Evolutionary conservation across 129 eudicot genomes (phyloP).

Genomic region (Tagetes patula): DNA sequence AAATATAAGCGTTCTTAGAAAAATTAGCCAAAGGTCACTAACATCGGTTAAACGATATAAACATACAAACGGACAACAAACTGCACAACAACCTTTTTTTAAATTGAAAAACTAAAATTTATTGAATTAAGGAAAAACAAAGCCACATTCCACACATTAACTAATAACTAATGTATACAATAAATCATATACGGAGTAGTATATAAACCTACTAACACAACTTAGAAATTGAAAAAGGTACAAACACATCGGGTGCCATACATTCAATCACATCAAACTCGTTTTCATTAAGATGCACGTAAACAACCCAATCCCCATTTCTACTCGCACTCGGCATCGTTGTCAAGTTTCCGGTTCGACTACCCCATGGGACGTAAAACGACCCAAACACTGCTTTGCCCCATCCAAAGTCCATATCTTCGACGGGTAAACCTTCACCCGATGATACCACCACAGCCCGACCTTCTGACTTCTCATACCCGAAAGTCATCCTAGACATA

Average conservation of each 20-base stretch:
- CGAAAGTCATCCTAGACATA: not conserved
- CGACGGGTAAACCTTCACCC: conserved; percentile 26
- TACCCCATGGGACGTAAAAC: not conserved
- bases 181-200: no score
- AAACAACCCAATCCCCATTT: conserved; percentile 69
- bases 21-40: no score
- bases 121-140: no score
- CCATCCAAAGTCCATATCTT: not conserved
- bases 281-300: conserved; percentile 40
- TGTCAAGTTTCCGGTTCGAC: conserved; percentile 43
- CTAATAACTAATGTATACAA: no score
- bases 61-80: no score
- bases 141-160: no score
- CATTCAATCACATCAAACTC: conserved; percentile 51
- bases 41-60: no score
- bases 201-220: not conserved
- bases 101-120: no score
- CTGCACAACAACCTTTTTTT: no score
- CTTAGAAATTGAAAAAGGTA: conserved; percentile 18
- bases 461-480: conserved; percentile 30
- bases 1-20: no score
- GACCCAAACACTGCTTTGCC: not conserved
- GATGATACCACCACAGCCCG: conserved; percentile 60
- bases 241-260: conserved; percentile 41
- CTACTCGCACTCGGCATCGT: conserved; percentile 46